A percentile compares a stretch with the other conserved stretches of the same genome.
phyloP scores from a whole-genome alignment of 2,329 filamentous ascomycete species.

The Curvularia verruculosa region DNA sequence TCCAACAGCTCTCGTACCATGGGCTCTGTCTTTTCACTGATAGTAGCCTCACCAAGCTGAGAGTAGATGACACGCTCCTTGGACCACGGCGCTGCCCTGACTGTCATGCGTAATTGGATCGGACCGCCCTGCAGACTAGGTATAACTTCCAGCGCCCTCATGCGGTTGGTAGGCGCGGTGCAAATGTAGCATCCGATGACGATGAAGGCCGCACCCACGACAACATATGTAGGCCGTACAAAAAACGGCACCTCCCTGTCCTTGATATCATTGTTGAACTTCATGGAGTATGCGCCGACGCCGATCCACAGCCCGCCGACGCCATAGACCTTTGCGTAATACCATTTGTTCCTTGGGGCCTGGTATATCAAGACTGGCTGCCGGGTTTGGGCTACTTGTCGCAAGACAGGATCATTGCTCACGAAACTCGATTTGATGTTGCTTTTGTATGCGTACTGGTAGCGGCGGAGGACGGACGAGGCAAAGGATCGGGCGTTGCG shows the following conservation, averaged over 20 bases:
- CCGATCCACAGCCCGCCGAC: slow-evolving; percentile 33
- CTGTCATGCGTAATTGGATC: slow-evolving; percentile 40
- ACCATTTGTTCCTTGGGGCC: slow-evolving; percentile 35
- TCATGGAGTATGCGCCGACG: slow-evolving; percentile 38
- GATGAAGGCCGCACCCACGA: slow-evolving; percentile 38
- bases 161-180: slow-evolving; percentile 39
- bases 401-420: slow-evolving; percentile 43
- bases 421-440: slow-evolving; percentile 22
- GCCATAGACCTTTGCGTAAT: slow-evolving; percentile 38
- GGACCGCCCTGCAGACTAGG: slow-evolving; percentile 38
- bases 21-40: slow-evolving; percentile 42
- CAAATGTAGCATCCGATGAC: slow-evolving; percentile 42
- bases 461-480: slow-evolving; percentile 32
- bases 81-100: slow-evolving; percentile 31
- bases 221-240: slow-evolving; percentile 42
- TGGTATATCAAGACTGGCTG: slow-evolving; percentile 44
- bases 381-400: slow-evolving; percentile 37
- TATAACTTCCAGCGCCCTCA: slow-evolving; percentile 39
- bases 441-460: slow-evolving; percentile 24
- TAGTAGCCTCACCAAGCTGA: slow-evolving; percentile 36
- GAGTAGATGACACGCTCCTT: slow-evolving; percentile 39
- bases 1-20: slow-evolving; percentile 40
- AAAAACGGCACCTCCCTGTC: slow-evolving; percentile 41
- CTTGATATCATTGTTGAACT: slow-evolving; percentile 41
- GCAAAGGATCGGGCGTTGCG: slow-evolving; percentile 33